Percentiles rank a stretch among this genome's conserved stretches.
These are phyloP conservation scores for Candida sanyaensis DNA, from an alignment of 1,139 yeast species.

Conservation along the genomic window DNA sequence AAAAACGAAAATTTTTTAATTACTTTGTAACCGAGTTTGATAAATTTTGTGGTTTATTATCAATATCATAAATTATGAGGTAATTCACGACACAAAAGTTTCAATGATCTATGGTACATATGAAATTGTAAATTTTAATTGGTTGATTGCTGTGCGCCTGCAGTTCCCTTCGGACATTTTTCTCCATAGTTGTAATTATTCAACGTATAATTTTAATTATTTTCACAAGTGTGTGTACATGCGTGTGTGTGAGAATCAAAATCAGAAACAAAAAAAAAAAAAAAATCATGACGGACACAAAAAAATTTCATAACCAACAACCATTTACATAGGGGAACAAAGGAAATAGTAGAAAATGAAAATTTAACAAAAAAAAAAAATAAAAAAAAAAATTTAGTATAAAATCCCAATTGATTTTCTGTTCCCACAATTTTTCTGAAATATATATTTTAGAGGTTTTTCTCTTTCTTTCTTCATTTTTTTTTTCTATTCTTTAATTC, in stretches of 20 bases:
- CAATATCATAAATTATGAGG: neutral
- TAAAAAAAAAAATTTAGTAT: slow-evolving; percentile 3
- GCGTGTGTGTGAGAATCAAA: neutral
- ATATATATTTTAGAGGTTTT: neutral
- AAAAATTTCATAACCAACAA: neutral
- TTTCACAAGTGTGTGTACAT: neutral
- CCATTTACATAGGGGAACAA: neutral
- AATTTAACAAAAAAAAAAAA: too few relatives aligned
- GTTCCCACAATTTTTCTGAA: neutral
- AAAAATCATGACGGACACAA: slow-evolving; percentile 3
- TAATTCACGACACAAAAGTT: neutral
- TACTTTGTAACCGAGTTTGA: neutral
- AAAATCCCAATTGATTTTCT: slow-evolving; percentile 7
- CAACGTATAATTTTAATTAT: too few relatives aligned
- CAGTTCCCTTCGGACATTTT: slow-evolving; percentile 1
- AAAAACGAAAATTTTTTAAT: neutral
- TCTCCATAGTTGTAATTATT: neutral
- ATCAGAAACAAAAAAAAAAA: neutral
- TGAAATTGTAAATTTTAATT: neutral
- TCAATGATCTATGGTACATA: too few relatives aligned
- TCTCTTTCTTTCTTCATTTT: slow-evolving; percentile 4
- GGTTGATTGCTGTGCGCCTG: neutral
- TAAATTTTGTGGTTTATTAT: neutral
- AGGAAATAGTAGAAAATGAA: too few relatives aligned
- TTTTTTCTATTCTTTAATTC: neutral